phyloP scores from a whole-genome alignment of 31 red algal species.

The Porphyra umbilicalis region DNA sequence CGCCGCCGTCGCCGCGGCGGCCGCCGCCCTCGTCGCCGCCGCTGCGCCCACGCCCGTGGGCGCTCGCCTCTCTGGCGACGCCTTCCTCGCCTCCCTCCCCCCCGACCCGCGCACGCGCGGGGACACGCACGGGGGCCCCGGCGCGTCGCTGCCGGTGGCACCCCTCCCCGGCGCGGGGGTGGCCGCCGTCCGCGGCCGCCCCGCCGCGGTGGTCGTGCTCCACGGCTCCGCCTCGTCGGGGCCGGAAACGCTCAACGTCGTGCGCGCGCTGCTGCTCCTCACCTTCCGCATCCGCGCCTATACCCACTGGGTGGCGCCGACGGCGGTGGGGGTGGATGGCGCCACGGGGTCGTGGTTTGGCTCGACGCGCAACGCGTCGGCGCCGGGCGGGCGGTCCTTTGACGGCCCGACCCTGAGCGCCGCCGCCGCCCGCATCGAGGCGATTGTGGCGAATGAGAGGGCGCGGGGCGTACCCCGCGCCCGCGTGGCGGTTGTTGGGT shows the following conservation, averaged over 20 bases:
- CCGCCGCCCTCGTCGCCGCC: background rate
- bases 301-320: background rate
- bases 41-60: background rate
- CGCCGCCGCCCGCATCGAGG: background rate
- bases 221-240: background rate
- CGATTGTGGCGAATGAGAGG: background rate
- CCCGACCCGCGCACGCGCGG: background rate
- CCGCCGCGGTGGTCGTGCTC: background rate
- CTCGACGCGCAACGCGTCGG: background rate
- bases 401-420: background rate
- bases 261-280: background rate
- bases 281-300: background rate
- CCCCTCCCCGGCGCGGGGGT: background rate
- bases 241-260: background rate
- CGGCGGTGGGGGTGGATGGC: background rate
- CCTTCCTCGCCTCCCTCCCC: background rate
- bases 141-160: background rate
- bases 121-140: background rate
- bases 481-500: background rate
- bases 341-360: background rate
- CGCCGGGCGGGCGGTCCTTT: background rate
- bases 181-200: background rate
- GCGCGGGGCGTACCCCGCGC: background rate
- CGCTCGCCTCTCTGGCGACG: background rate
- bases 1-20: background rate